Evolutionary conservation across 371 early-diverging fungal genomes (phyloP), one percentile per base, ranked within the genome.

Genomic region (Amoeboaphelidium protococcarum): DNA sequence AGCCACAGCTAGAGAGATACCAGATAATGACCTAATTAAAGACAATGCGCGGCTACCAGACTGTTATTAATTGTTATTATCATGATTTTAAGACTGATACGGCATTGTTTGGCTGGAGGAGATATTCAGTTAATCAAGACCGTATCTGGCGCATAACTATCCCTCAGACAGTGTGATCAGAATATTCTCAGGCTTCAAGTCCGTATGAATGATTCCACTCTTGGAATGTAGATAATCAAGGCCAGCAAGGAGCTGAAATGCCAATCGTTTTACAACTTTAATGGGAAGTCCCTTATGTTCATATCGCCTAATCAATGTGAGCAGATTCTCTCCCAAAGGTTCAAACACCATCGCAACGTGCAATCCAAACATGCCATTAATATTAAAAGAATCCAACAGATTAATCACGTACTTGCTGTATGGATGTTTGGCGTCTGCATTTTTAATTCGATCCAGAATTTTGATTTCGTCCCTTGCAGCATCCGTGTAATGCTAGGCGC

Each of bases 161-260:
- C n/a, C n/a, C n/a, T n/a, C n/a, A n/a, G n/a, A n/a, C n/a, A 46
- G 4, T 16, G 13, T 42, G 20, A 56, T 41, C 2, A 59, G 45
- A 26, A 59, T 54, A 48, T 59, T 59, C 55, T 69, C 98, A 0
- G 95, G 98, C 57, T 97, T 97, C 40, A 97, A 56, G 58, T 98
- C 98, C 0, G 96, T 91, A 65, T 98, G 98, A 42, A 92, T 86
- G 56, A 98, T 87, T n/a, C 78, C 78, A 65, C 95, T 91, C 48
- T 82, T 80, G n/a, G 76, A 58, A 58, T 94, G 95, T 51, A 94
- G 65, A 54, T 86, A 92, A 49, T 87, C 90, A 47, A 94, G 61
- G 2, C 86, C 91, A 63, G 76, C 66, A 25, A 91, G 59, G 0
- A 89, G 72, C 55, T 94, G 92, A 48, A 76, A 69, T 2, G 79